Evolutionary conservation across 495 filamentous ascomycete genomes (phyloP), one percentile per base, ranked within the genome.

Genomic region (Collariella sp.): DNA sequence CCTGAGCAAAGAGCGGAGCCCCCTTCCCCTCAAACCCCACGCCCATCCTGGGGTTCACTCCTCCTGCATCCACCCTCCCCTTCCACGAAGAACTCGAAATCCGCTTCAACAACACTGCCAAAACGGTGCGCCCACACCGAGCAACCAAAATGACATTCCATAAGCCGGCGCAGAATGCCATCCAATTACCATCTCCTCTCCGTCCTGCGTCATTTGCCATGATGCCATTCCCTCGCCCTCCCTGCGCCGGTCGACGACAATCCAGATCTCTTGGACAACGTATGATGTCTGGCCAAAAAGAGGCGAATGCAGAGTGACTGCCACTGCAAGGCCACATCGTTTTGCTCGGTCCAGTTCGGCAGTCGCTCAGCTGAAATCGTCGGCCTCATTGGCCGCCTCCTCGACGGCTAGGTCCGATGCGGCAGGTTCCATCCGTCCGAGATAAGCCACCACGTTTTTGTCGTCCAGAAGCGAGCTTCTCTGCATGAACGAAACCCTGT

Each of bases 301-400:
- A 4, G 9, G 26, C 26, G 26, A n/a, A n/a, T n/a, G n/a, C n/a
- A n/a, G n/a, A n/a, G n/a, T n/a, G n/a, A n/a, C n/a, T n/a, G n/a
- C n/a, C n/a, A n/a, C n/a, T n/a, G n/a, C n/a, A n/a, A n/a, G n/a
- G n/a, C n/a, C n/a, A 11, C n/a, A 10, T 9, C 18, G 36, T 31
- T 24, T 50, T 23, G 31, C 48, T 16, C 24, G 11, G 20, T 34
- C 29, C 9, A 20, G n/a, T 33, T 31, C 26, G 41, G 40, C 16
- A 54, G 33, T 70, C 62, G 76, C 57, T 68, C 61, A 77, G 58
- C 72, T 72, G 42, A 76, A 77, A 35, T 77, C 73, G 19, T 75
- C 72, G 11, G 66, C 67, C 41, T 73, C 66, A 67, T 69, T 67
- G 64, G 71, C 62, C 66, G 67, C 63, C 63, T 69, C 69, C 22